Conservation (phyloP, 1,284 basidiomycete species). For the Phlebopus sp. region DNA sequence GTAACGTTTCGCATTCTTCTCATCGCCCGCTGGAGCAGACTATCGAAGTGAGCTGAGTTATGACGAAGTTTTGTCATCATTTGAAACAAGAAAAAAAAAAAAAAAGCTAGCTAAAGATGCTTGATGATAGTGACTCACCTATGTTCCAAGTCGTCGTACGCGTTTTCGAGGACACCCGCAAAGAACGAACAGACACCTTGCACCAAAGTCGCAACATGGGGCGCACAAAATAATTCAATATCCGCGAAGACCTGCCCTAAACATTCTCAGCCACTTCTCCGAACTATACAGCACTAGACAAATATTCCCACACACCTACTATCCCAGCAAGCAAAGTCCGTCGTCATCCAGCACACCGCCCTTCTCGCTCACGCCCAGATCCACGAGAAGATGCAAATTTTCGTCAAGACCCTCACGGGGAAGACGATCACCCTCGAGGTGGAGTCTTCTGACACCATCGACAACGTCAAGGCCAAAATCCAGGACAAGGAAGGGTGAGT, state of each 20-base stretch:
- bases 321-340: neutral
- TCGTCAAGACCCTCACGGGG: conserved; percentile 95
- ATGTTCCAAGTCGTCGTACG: neutral
- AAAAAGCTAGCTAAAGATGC: neutral
- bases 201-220: too few species aligned
- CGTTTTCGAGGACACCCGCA: too few species aligned
- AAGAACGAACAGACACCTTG: too few species aligned
- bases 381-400: conserved; percentile 76
- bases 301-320: conserved; percentile 22
- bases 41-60: conserved; percentile 69
- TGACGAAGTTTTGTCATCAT: conserved; percentile 49
- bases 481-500: conserved; percentile 88
- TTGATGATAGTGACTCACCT: conserved; percentile 13
- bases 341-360: neutral
- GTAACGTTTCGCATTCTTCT: conserved; percentile 47
- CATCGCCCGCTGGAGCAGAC: conserved; percentile 40
- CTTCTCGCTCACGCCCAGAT: neutral
- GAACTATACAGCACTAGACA: conserved; percentile 42
- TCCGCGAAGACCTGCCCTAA: conserved; percentile 32
- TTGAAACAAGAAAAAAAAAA: conserved; percentile 12
- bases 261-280: conserved; percentile 39
- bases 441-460: conserved; percentile 93
- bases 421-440: conserved; percentile 99
- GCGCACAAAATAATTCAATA: neutral
- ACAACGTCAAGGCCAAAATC: conserved; percentile 91